Evolutionary conservation across 2,329 filamentous ascomycete genomes (phyloP).

Genomic region (Colletotrichum plurivorum): DNA sequence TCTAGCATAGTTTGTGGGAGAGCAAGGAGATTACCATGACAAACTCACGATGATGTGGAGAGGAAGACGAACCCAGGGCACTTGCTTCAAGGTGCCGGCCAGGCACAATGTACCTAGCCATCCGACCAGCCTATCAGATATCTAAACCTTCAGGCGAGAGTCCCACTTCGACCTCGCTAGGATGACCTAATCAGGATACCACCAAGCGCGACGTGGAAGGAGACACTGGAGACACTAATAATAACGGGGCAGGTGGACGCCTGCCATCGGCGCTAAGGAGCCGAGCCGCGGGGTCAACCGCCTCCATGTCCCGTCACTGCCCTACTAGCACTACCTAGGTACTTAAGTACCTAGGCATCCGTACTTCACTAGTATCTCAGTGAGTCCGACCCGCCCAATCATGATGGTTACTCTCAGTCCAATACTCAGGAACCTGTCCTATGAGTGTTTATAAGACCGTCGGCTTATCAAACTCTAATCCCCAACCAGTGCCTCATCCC

Average conservation of each 20-base stretch:
- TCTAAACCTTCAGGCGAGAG: too few relatives aligned
- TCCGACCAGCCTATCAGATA: too few relatives aligned
- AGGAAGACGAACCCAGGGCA: not conserved
- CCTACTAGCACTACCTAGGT: not conserved
- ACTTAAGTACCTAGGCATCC: not conserved
- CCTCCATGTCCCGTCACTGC: too few relatives aligned
- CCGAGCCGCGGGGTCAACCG: constrained; percentile 2
- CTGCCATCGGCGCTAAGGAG: constrained; percentile 6
- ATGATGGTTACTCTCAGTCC: too few relatives aligned
- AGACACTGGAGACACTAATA: not conserved
- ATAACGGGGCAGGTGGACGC: not conserved
- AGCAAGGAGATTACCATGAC: too few relatives aligned
- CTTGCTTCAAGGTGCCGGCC: too few relatives aligned
- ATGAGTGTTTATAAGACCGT: not conserved
- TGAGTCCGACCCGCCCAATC: too few relatives aligned
- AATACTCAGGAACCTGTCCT: too few relatives aligned
- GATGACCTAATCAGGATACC: not conserved
- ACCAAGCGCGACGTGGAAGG: not conserved
- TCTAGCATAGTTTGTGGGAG: not conserved
- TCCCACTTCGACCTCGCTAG: constrained; percentile 12
- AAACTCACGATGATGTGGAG: not conserved
- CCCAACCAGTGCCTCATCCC: not conserved
- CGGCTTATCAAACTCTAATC: constrained; percentile 6
- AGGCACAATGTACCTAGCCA: too few relatives aligned
- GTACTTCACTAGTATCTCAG: too few relatives aligned